These are phyloP conservation scores for Parathielavia appendiculata DNA, from an alignment of 495 filamentous ascomycete species.

Conservation along the genomic window DNA sequence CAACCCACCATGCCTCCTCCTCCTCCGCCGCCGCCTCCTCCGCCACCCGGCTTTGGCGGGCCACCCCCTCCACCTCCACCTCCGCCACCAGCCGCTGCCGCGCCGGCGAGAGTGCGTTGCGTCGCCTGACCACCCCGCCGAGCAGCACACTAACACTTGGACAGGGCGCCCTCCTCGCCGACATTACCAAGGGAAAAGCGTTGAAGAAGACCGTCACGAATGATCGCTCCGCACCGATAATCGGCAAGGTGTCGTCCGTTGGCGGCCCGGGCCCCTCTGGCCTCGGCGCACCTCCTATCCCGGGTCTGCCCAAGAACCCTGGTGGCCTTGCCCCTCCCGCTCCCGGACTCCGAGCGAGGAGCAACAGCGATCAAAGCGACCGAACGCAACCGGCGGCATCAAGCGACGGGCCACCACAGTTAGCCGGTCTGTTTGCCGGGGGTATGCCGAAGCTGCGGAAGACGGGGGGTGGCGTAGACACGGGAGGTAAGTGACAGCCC, in stretches of 20 bases:
- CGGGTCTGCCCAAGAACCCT: slow-evolving; percentile 55
- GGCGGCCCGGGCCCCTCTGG: slow-evolving; percentile 48
- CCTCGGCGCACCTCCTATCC: slow-evolving; percentile 76
- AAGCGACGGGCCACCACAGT: slow-evolving; percentile 62
- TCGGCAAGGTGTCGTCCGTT: slow-evolving; percentile 48
- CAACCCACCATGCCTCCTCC: slow-evolving; percentile 24
- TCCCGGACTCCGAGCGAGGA: slow-evolving; percentile 65
- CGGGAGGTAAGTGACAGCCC: slow-evolving; percentile 53
- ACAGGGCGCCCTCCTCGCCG: slow-evolving; percentile 81
- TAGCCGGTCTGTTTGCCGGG: slow-evolving; percentile 85
- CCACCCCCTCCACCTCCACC: slow-evolving; percentile 34
- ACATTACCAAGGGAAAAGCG: slow-evolving; percentile 76
- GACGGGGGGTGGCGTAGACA: slow-evolving; percentile 78
- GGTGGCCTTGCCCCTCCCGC: slow-evolving; percentile 71
- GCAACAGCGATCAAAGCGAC: slow-evolving; percentile 67
- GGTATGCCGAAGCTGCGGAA: slow-evolving; percentile 94
- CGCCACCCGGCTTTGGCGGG: slow-evolving; percentile 28
- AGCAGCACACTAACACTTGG: slow-evolving; percentile 31
- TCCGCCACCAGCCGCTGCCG: slow-evolving; percentile 23
- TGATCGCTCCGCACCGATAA: slow-evolving; percentile 80
- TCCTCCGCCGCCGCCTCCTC: slow-evolving; percentile 29
- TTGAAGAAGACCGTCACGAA: slow-evolving; percentile 91
- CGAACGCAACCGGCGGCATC: slow-evolving; percentile 39
- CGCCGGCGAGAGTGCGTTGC: slow-evolving; percentile 17
- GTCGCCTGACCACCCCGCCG: neutral